phyloP scores from a whole-genome alignment of 2,329 filamentous ascomycete genomes.

The Fonsecaea monophora region DNA sequence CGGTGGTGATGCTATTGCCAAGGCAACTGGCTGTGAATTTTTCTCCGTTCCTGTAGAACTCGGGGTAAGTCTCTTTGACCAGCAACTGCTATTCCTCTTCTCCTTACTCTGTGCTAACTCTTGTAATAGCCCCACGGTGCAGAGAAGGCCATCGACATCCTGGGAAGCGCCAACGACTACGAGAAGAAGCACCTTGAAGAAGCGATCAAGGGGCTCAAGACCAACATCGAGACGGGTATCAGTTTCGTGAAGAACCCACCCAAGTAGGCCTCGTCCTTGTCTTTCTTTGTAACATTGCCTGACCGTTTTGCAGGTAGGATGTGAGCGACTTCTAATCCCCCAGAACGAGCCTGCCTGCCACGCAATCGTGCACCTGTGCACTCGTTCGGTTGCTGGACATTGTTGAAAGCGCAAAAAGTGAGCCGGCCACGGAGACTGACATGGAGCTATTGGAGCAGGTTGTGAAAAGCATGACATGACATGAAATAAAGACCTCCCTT shows the following conservation, averaged over 20 bases:
- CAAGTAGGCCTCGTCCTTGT: constrained; percentile 32
- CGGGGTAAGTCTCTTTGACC: constrained; percentile 69
- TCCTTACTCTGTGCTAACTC: constrained; percentile 41
- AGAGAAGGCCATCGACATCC: constrained; percentile 82
- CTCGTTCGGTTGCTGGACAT: constrained; percentile 4
- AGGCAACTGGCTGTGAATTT: constrained; percentile 85
- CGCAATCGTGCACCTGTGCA: background rate
- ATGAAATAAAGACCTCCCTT: constrained; percentile 11
- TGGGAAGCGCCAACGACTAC: constrained; percentile 77
- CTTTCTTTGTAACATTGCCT: constrained; percentile 35
- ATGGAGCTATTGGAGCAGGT: constrained; percentile 30
- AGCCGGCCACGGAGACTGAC: constrained; percentile 34
- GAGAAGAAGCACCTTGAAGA: constrained; percentile 87
- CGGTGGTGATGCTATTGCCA: constrained; percentile 83
- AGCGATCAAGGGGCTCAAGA: constrained; percentile 78
- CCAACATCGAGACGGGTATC: constrained; percentile 93
- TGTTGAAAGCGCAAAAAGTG: constrained; percentile 17
- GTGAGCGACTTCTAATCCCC: constrained; percentile 34
- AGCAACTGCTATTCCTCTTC: constrained; percentile 6
- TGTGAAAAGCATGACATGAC: constrained; percentile 27
- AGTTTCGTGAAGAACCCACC: constrained; percentile 86
- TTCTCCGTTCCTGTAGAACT: constrained; percentile 97
- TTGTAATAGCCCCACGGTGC: constrained; percentile 74
- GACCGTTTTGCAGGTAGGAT: constrained; percentile 36
- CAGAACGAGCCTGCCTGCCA: constrained; percentile 38